Percentiles rank a stretch among this genome's conserved stretches.
Evolutionary conservation across 1,284 basidiomycete genomes (phyloP).

Genomic region (Earliella scabrosa): DNA sequence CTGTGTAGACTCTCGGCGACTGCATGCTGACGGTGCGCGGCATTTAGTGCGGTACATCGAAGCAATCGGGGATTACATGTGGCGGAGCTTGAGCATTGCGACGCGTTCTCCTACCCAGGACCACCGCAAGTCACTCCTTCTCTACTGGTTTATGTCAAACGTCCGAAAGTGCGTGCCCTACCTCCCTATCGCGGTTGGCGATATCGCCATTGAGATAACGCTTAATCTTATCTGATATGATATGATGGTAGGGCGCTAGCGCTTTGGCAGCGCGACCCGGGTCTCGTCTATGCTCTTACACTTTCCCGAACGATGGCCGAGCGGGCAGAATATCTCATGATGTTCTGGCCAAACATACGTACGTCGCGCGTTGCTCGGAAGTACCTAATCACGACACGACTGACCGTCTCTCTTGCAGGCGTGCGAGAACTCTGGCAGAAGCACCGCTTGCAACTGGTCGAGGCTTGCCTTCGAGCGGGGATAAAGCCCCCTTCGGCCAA

Average conservation of each 20-base stretch:
- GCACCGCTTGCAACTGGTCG: constrained; percentile 9
- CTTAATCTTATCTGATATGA: neutral
- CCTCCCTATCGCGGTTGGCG: neutral
- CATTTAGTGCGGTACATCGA: constrained; percentile 63
- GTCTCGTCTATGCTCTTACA: constrained; percentile 61
- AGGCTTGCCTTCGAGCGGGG: constrained; percentile 17
- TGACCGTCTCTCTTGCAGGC: constrained; percentile 5
- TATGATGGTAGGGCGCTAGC: constrained; percentile 44
- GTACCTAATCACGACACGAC: too few relatives aligned
- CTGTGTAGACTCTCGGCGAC: too few relatives aligned
- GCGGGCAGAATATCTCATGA: constrained; percentile 63
- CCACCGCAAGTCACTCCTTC: constrained; percentile 62
- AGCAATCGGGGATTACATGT: constrained; percentile 55
- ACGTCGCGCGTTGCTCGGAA: constrained; percentile 21
- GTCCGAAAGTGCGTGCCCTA: constrained; percentile 31
- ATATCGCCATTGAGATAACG: too few relatives aligned
- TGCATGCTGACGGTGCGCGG: too few relatives aligned
- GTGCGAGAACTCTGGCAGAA: constrained; percentile 16
- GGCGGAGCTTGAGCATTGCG: constrained; percentile 40
- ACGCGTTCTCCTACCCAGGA: neutral
- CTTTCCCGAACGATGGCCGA: constrained; percentile 61
- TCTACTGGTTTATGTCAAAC: constrained; percentile 74
- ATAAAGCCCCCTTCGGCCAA: constrained; percentile 12
- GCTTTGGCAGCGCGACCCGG: constrained; percentile 64
- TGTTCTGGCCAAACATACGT: constrained; percentile 70